Evolutionary conservation across 2,329 filamentous ascomycete genomes (phyloP).

Genomic region (Diplodia sapinea): DNA sequence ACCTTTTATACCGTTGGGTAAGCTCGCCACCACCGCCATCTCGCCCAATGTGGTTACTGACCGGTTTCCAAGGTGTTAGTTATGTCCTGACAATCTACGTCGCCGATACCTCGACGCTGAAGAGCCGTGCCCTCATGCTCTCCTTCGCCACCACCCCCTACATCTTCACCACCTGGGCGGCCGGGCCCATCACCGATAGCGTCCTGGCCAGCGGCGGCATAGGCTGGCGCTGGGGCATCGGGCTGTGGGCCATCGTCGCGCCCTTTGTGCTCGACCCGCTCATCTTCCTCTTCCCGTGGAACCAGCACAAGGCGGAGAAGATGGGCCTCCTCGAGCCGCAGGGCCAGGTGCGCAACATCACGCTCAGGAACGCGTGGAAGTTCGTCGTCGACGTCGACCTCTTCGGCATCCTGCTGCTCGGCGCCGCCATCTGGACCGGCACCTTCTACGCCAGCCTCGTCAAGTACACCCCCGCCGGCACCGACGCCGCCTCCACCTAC

Average conservation of each 20-base stretch:
- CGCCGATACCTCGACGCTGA: constrained; percentile 69
- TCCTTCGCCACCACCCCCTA: constrained; percentile 52
- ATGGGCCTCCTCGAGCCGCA: constrained; percentile 14
- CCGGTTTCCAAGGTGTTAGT: constrained; percentile 54
- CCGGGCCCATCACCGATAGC: constrained; percentile 38
- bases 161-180: constrained; percentile 44
- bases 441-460: constrained; percentile 59
- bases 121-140: constrained; percentile 68
- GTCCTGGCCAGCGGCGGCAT: constrained; percentile 56
- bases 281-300: constrained; percentile 62
- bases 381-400: constrained; percentile 14
- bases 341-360: constrained; percentile 24
- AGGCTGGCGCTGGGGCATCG: constrained; percentile 71
- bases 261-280: constrained; percentile 68
- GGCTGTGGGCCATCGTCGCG: constrained; percentile 68
- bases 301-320: constrained; percentile 63
- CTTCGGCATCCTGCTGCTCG: constrained; percentile 52
- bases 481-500: constrained; percentile 54
- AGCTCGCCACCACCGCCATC: constrained; percentile 5
- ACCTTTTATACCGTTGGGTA: constrained; percentile 58
- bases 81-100: constrained; percentile 68
- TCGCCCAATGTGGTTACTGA: neutral
- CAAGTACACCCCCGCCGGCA: constrained; percentile 51
- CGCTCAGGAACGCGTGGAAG: neutral
- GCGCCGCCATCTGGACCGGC: constrained; percentile 66